Evolutionary conservation across 345 rosid species (phyloP).

Genomic region (Nasturtium officinale): DNA sequence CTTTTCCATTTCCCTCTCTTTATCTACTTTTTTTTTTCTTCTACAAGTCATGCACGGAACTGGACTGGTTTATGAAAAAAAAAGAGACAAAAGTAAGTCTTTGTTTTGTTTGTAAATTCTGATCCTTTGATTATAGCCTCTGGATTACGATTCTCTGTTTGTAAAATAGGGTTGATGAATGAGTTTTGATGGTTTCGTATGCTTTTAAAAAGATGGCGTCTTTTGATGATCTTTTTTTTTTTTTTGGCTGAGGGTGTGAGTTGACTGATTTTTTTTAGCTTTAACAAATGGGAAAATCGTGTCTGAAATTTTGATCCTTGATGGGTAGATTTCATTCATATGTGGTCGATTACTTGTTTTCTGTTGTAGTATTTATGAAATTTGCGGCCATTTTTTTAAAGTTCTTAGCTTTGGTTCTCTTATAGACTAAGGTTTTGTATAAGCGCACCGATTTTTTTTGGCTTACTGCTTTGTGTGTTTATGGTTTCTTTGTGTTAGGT

Average conservation of each 20-base stretch:
- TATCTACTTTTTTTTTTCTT: constrained; percentile 24
- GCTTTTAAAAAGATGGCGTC: constrained; percentile 17
- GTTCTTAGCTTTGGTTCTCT: constrained; percentile 19
- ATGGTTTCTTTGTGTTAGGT: constrained; percentile 23
- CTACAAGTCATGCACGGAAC: constrained; percentile 31
- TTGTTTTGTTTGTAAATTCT: neutral
- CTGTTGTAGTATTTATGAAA: neutral
- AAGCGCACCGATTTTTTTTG: neutral
- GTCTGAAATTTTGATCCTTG: constrained; percentile 27
- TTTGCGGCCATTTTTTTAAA: constrained; percentile 24
- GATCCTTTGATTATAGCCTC: constrained; percentile 27
- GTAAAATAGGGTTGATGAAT: constrained; percentile 5
- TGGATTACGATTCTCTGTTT: constrained; percentile 6
- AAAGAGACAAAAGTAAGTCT: constrained; percentile 14
- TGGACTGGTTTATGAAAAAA: constrained; percentile 9
- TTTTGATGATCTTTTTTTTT: constrained; percentile 35
- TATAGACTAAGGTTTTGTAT: constrained; percentile 17
- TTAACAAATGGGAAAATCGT: constrained; percentile 13
- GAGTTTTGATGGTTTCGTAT: constrained; percentile 22
- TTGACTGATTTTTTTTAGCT: constrained; percentile 41
- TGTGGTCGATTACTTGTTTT: constrained; percentile 2
- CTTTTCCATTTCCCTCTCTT: neutral
- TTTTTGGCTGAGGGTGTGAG: constrained; percentile 21
- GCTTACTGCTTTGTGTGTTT: neutral
- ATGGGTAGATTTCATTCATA: constrained; percentile 23